Evolutionary conservation across 805 yeast species (phyloP).

Genomic region (Zygotorulaspora danielsina): DNA sequence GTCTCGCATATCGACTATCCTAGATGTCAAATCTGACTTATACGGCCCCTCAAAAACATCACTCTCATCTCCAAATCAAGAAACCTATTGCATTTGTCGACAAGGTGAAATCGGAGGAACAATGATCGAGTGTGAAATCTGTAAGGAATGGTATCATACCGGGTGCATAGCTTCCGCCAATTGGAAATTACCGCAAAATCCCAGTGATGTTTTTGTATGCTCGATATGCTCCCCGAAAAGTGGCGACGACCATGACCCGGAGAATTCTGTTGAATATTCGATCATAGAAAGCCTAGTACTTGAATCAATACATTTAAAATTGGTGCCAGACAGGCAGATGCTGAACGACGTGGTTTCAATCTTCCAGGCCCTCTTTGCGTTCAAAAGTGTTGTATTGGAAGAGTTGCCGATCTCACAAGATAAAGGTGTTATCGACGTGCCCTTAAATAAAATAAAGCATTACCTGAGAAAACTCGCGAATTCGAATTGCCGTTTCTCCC

Average conservation of each 20-base stretch:
- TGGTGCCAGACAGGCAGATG: conserved; percentile 20
- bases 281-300: conserved; percentile 16
- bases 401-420: conserved; percentile 19
- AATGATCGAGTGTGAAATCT: conserved; percentile 67
- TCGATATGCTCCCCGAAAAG: conserved; percentile 47
- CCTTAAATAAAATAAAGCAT: conserved; percentile 37
- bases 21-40: conserved; percentile 25
- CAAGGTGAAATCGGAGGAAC: conserved; percentile 50
- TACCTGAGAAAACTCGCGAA: conserved; percentile 49
- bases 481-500: conserved; percentile 25
- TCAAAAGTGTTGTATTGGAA: conserved; percentile 14
- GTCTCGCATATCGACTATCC: conserved; percentile 15
- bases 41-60: conserved; percentile 13
- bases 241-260: conserved; percentile 10
- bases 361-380: conserved; percentile 12
- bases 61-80: background rate
- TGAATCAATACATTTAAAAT: conserved; percentile 18
- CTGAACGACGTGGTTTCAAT: conserved; percentile 16
- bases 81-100: conserved; percentile 58
- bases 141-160: conserved; percentile 70
- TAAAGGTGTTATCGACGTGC: conserved; percentile 19
- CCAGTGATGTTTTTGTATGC: conserved; percentile 46
- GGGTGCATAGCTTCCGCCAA: conserved; percentile 47
- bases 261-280: conserved; percentile 17
- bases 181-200: conserved; percentile 31